Conservation (phyloP, 1,284 basidiomycete genomes). For the Exobasidium cylindrosporum region DNA sequence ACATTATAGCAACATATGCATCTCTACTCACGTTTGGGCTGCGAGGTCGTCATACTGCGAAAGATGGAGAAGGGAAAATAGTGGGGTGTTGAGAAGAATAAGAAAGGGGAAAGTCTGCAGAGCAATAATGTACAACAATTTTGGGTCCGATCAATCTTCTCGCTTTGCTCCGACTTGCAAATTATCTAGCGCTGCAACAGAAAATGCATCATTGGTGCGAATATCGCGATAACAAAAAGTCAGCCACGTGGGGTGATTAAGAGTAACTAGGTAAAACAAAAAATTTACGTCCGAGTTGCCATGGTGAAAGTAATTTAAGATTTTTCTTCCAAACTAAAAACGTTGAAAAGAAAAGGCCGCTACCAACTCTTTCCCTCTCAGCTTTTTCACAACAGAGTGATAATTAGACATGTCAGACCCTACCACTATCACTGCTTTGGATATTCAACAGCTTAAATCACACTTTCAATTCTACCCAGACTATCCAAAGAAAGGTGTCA, state of each 20-base stretch:
- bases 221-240: background rate
- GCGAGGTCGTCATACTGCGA: background rate
- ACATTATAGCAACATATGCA: no score
- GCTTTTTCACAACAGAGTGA: no score
- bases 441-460: slow-evolving; percentile 7
- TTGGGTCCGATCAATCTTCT: background rate
- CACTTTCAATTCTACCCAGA: slow-evolving; percentile 45
- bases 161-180: no score
- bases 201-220: background rate
- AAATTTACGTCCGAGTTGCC: no score
- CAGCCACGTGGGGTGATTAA: background rate
- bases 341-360: no score
- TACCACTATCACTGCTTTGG: background rate
- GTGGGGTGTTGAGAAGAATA: slow-evolving; percentile 2
- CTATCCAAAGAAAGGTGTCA: slow-evolving; percentile 53
- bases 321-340: no score
- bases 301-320: no score
- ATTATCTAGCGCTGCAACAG: no score
- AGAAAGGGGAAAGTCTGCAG: no score
- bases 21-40: slow-evolving; percentile 12
- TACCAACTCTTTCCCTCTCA: no score
- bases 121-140: background rate
- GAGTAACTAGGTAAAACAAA: no score
- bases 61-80: background rate
- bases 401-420: background rate